Conservation (phyloP, 805 yeast species). For the Saccharomycodes ludwigii region DNA sequence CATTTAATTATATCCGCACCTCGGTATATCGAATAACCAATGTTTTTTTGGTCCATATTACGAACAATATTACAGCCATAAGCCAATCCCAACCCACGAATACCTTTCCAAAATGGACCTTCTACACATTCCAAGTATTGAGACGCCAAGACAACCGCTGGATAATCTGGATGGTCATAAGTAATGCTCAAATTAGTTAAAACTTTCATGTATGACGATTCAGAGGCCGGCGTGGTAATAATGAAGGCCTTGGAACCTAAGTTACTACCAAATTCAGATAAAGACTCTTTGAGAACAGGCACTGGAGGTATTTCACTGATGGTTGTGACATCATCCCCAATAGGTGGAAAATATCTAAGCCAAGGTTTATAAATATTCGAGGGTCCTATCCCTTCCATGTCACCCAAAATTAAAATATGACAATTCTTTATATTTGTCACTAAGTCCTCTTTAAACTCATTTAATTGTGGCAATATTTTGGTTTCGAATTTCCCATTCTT, state of each 20-base stretch:
- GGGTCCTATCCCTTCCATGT: slow-evolving; percentile 33
- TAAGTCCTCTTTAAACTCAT: slow-evolving; percentile 41
- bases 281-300: slow-evolving; percentile 42
- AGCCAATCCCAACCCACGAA: slow-evolving; percentile 88
- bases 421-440: slow-evolving; percentile 39
- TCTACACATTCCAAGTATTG: slow-evolving; percentile 77
- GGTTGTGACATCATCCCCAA: background rate
- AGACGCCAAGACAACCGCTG: slow-evolving; percentile 58
- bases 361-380: slow-evolving; percentile 16
- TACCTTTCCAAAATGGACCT: slow-evolving; percentile 95
- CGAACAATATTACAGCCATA: slow-evolving; percentile 67
- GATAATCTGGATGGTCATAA: slow-evolving; percentile 46
- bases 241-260: slow-evolving; percentile 47
- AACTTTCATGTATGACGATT: slow-evolving; percentile 57
- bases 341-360: slow-evolving; percentile 13
- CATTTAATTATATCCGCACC: slow-evolving; percentile 70
- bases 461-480: slow-evolving; percentile 20
- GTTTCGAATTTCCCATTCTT: slow-evolving; percentile 39
- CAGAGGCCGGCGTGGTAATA: slow-evolving; percentile 71
- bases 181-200: slow-evolving; percentile 25
- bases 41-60: slow-evolving; percentile 51
- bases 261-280: slow-evolving; percentile 41
- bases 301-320: slow-evolving; percentile 20
- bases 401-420: slow-evolving; percentile 63
- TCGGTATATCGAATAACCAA: slow-evolving; percentile 59